These are phyloP conservation scores for Cryptococcus sp. DNA, from an alignment of 1,284 basidiomycete species.

Conservation along the genomic window DNA sequence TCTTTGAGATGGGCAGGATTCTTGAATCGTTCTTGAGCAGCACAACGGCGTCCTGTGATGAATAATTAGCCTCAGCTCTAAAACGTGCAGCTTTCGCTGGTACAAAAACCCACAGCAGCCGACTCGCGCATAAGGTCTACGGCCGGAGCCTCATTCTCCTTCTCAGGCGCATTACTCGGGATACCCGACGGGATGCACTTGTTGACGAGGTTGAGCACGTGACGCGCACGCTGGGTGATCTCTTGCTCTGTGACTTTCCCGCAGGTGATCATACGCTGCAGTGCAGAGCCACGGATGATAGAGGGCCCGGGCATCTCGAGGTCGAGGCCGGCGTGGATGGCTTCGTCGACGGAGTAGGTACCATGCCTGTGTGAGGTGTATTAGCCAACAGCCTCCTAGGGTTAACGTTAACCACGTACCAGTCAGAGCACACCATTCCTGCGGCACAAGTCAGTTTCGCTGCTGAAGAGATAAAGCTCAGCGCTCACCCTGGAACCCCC, in stretches of 20 bases:
- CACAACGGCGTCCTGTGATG: conserved; percentile 63
- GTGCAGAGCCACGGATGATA: conserved; percentile 37
- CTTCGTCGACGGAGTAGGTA: conserved; percentile 62
- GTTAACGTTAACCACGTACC: conserved; percentile 46
- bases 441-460: neutral
- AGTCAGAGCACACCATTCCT: conserved; percentile 60
- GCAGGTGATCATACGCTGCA: conserved; percentile 61
- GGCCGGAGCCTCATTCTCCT: conserved; percentile 52
- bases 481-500: conserved; percentile 18
- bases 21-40: conserved; percentile 29
- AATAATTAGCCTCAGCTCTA: conserved; percentile 36
- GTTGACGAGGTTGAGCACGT: conserved; percentile 37
- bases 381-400: no score
- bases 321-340: conserved; percentile 70
- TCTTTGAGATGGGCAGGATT: conserved; percentile 21
- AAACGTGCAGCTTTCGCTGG: conserved; percentile 17
- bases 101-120: conserved; percentile 17
- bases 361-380: conserved; percentile 44
- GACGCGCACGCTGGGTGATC: conserved; percentile 64
- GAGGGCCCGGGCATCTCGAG: conserved; percentile 56
- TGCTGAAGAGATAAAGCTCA: no score
- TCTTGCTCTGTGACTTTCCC: conserved; percentile 64
- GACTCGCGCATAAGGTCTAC: conserved; percentile 20
- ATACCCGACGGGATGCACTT: conserved; percentile 28
- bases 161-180: conserved; percentile 48